A percentile compares a stretch with the other conserved stretches of the same genome.
phyloP scores from a whole-genome alignment of 805 yeast genomes.

The Candida orba region DNA sequence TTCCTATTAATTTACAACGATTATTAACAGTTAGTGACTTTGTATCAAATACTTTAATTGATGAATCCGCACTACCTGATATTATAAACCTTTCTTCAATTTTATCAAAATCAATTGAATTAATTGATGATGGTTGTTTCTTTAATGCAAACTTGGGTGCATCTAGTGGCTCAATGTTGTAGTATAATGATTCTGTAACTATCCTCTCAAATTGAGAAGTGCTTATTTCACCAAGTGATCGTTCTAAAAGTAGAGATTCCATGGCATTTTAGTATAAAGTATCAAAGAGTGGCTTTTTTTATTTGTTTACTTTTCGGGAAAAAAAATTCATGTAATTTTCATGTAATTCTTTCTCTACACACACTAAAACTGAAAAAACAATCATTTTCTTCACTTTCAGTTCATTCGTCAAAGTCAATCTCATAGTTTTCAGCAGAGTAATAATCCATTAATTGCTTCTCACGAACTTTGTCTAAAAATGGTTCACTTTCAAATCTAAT shows the following conservation, averaged over 20 bases:
- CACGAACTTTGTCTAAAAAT: constrained; percentile 28
- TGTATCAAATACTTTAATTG: constrained; percentile 58
- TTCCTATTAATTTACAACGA: constrained; percentile 6
- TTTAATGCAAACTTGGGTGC: constrained; percentile 16
- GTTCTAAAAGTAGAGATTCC: constrained; percentile 11
- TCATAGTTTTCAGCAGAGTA: constrained; percentile 16
- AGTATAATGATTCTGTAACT: constrained; percentile 21
- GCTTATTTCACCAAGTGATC: constrained; percentile 8
- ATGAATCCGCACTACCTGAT: constrained; percentile 70
- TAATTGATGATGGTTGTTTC: constrained; percentile 34
- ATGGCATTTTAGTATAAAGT: constrained; percentile 1
- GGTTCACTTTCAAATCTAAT: constrained; percentile 28
- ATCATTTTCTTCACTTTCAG: not conserved
- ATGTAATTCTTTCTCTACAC: too few species aligned
- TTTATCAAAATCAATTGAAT: constrained; percentile 50
- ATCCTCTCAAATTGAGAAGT: constrained; percentile 9
- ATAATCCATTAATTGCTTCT: constrained; percentile 31
- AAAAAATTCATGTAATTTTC: too few species aligned
- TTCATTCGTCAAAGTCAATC: not conserved
- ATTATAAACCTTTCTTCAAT: constrained; percentile 40
- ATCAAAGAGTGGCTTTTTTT: too few species aligned
- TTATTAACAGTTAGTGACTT: not conserved
- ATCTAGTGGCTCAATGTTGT: constrained; percentile 14
- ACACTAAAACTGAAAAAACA: not conserved
- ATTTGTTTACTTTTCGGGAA: not conserved